Base-by-base conservation (phyloP, 2,329 filamentous ascomycete species). In the Calonectria pauciramosa region DNA sequence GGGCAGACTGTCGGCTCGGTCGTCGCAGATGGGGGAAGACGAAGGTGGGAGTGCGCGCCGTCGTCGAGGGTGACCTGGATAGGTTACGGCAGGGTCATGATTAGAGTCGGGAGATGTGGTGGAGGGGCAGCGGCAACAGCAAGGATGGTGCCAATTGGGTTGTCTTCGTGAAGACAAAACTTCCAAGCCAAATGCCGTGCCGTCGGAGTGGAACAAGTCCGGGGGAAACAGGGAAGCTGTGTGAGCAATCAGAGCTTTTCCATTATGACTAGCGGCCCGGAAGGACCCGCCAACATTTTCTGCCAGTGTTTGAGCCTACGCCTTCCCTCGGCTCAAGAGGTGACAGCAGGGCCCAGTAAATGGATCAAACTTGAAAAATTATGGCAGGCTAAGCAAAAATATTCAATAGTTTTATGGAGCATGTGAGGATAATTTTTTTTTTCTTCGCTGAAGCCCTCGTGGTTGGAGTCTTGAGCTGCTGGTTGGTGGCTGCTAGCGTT, bases 211-310 rank as follows among this genome's bases (percentile, higher is more conserved):
- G 71, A 75, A 74, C 76, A 78, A 59, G 67, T 63, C 69, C 67
- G 72, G 71, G 69, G 72, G 70, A 75, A 72, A 77, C 75, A 74
- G 69, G 72, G 69, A 74, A 76, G 75, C 75, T 74, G 56, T 20
- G 65, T 54, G 72, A 70, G 75, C 79, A 81, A 81, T 81, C 80
- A 81, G 73, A 79, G 71, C 70, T 73, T 72, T 71, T 79, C 75
- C 75, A 81, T 81, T 81, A 81, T 81, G 75, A 68, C 72, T 81
- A 80, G 80, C 74, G 80, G 64, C 70, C 77, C 79, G 78, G 79
- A 79, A 79, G 76, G 80, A 79, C 75, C 80, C 80, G 79, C 80
- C 73, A 68, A 68, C 71, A 78, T 59, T 72, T 70, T 66, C 38
- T 38, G 26, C 47, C 52, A 59, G 36, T 68, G 71, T 70, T 52